Base-by-base conservation (phyloP, 768 basidiomycete genomes). In the Rhodotorula taiwanensis region DNA sequence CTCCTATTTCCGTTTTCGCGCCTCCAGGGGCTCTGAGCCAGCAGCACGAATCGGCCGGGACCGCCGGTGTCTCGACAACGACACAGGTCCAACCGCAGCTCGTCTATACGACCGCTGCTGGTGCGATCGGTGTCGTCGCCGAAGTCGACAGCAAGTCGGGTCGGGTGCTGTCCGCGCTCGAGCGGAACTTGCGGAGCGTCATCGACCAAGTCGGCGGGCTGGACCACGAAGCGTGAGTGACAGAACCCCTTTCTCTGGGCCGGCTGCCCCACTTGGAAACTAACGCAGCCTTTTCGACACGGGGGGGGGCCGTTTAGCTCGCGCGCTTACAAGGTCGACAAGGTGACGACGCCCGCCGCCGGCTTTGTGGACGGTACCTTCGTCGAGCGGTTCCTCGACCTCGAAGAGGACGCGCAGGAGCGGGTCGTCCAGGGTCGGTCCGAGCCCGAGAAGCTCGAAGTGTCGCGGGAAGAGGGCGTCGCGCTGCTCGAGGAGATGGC, bases 321-420 rank as follows among this genome's bases (percentile, higher is more conserved):
- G 74, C 81, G 90, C 55, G 79, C 86, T 0, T 52, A 67, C 65
- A 66, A 69, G 42, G 23, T 42, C 5, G 86, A 88, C 36, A 59
- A 69, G 78, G 80, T 13, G 81, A 85, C 36, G 70, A 75, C 31
- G 70, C 80, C 67, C 1, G 80, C 86, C 3, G 80, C 79, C 44
- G 90, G 89, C 21, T 91, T 95, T 79, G 78, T 95, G 33, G 91
- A 95, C 64, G 92, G 91, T 2, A 86, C 89, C 72, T 87, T 91
- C 67, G 73, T 95, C 25, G 88, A 92, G 74, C 76, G 78, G 25
- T 84, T 87, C 74, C 78, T 73, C 85, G 55, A 75, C 75, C 23
- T 77, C 79, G 52, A 73, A 72, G 42, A 74, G 1, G 71, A 77
- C 9, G 75, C 79, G 28, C 76, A 83, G n/a, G 74, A 80, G 55